A percentile compares a stretch with the other conserved stretches of the same genome.
Evolutionary conservation across 164 flowering plant species (phyloP).

Genomic region (Taxillus chinensis): DNA sequence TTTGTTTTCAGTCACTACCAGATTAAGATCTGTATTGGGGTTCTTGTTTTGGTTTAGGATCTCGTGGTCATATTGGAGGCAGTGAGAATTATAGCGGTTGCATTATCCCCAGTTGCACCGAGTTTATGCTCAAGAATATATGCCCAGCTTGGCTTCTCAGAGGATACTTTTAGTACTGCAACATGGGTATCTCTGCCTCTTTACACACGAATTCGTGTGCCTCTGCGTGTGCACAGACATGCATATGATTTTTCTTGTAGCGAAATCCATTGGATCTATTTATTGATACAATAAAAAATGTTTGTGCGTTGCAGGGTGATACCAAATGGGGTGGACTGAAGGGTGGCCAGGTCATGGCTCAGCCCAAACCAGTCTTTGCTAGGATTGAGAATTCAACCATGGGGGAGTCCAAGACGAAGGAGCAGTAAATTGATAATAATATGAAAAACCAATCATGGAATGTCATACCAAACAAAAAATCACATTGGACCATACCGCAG

Average conservation of each 20-base stretch:
- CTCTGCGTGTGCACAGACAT: not conserved
- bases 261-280: not conserved
- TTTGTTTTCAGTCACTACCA: not conserved
- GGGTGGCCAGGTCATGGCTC: conserved; percentile 76
- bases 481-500: too few species aligned
- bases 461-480: too few species aligned
- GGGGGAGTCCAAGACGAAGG: conserved; percentile 19
- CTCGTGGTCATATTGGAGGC: conserved; percentile 81
- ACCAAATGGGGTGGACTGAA: conserved; percentile 94
- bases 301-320: conserved; percentile 35
- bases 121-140: conserved; percentile 61
- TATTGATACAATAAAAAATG: conserved; percentile 2
- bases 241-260: not conserved
- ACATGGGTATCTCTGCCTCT: conserved; percentile 67
- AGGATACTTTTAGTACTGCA: conserved; percentile 44
- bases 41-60: conserved; percentile 40
- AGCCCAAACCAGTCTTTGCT: conserved; percentile 75
- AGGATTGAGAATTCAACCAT: conserved; percentile 51
- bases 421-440: too few species aligned
- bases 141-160: conserved; percentile 77
- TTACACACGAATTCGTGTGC: conserved; percentile 8
- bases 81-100: conserved; percentile 76
- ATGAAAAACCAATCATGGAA: too few species aligned
- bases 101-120: conserved; percentile 77
- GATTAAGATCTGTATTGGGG: not conserved